Base-by-base conservation (phyloP, 495 filamentous ascomycete species). In the Penicillium taxi region DNA sequence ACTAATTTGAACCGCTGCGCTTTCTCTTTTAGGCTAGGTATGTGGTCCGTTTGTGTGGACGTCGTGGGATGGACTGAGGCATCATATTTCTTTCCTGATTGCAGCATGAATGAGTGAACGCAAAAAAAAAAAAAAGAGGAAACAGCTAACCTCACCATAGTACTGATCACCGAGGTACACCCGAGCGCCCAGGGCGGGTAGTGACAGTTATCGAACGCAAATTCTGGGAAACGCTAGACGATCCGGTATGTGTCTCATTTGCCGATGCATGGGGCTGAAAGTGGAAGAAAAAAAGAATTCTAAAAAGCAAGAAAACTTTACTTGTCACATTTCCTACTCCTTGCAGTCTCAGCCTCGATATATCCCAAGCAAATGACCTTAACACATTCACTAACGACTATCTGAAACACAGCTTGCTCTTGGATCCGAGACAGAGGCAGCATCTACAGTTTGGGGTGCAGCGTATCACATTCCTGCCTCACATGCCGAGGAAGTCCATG, bases 141-240 rank as follows among this genome's bases (percentile, higher is more conserved):
- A 21, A 6, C n/a, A 17, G 26, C 35, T 35, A 13, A 32, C 35
- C 7, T 26, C 3, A 4, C n/a, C n/a, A 17, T 12, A 67, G 89
- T 61, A 76, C 94, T 59, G 91, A 99, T 67, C 91, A 99, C 58
- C 83, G 91, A 37, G 91, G 91, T 29, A 96, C 93, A 0, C 86
- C 85, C 21, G 72, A 79, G 50, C 74, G 77, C 3, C 91, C 91
- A 3, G 91, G 91, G 0, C 78, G 91, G 25, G 93, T 99, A 15
- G 90, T 93, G 6, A 99, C 91, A 0, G 73, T 99, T 9, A 95
- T 96, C 44, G 78, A 84, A 46, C 77, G 77, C 18, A 65, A 70
- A 2, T 82, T 82, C 56, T 96, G 86, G 87, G 75, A 82, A 46
- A 80, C 73, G 4, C 61, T 96, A 16, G 72, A 74, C 29, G 89